Conservation (phyloP, 352 stramenopile genomes). For the Globisporangium barbulae region DNA sequence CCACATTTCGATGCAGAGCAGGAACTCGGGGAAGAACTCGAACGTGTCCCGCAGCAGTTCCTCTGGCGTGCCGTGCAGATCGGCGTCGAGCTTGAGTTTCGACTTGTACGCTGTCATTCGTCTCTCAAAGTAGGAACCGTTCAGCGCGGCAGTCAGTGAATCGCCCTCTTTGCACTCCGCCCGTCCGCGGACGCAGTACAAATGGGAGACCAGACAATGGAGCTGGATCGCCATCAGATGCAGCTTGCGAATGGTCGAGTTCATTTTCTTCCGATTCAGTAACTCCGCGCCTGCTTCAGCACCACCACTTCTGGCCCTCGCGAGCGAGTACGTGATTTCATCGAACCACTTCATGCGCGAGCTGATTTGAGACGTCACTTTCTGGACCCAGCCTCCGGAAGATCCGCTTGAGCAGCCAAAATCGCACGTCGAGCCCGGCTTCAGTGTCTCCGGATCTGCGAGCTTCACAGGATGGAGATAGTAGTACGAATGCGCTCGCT, state of each 20-base stretch:
- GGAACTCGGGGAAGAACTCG: slow-evolving; percentile 73
- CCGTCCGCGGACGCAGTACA: slow-evolving; percentile 60
- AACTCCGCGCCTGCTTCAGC: slow-evolving; percentile 33
- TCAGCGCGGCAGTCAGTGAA: slow-evolving; percentile 55
- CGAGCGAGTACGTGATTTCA: slow-evolving; percentile 68
- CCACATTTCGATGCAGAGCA: slow-evolving; percentile 75
- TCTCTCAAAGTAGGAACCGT: slow-evolving; percentile 72
- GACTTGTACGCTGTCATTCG: slow-evolving; percentile 76
- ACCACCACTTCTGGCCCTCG: slow-evolving; percentile 36
- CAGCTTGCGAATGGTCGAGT: slow-evolving; percentile 77
- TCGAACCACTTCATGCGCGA: slow-evolving; percentile 82
- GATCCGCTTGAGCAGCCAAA: slow-evolving; percentile 53
- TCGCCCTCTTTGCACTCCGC: slow-evolving; percentile 51
- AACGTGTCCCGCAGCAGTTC: slow-evolving; percentile 68
- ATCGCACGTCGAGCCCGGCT: slow-evolving; percentile 28
- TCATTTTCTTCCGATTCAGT: slow-evolving; percentile 78
- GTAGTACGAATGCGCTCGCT: slow-evolving; percentile 70
- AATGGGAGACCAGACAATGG: slow-evolving; percentile 63
- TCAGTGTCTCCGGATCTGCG: slow-evolving; percentile 10
- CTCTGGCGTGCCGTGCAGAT: slow-evolving; percentile 35
- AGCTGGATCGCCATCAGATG: slow-evolving; percentile 75
- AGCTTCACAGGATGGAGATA: slow-evolving; percentile 44
- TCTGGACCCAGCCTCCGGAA: slow-evolving; percentile 59
- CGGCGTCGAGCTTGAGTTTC: slow-evolving; percentile 55
- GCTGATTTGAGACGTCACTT: slow-evolving; percentile 71